phyloP scores from a whole-genome alignment of 2,329 filamentous ascomycete genomes.

The Aspergillus ochraceus region DNA sequence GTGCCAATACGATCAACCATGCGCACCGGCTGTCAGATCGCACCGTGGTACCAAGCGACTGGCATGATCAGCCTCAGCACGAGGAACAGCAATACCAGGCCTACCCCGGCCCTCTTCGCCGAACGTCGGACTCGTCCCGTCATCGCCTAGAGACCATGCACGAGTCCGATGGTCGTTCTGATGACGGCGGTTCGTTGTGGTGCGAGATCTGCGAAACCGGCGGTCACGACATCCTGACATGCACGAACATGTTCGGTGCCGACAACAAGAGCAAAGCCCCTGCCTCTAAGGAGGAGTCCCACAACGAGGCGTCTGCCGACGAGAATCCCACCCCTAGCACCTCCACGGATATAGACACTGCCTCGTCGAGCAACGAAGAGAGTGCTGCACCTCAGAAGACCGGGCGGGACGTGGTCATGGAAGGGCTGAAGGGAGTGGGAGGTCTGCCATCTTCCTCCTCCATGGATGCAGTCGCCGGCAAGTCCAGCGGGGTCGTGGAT shows the following conservation, averaged over 20 bases:
- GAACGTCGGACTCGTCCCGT: conserved; percentile 27
- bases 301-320: conserved; percentile 13
- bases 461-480: conserved; percentile 69
- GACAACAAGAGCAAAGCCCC: conserved; percentile 22
- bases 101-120: conserved; percentile 28
- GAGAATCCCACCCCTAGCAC: conserved; percentile 19
- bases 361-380: conserved; percentile 15
- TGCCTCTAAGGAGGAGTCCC: conserved; percentile 12
- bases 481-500: conserved; percentile 75
- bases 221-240: conserved; percentile 91
- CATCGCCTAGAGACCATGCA: conserved; percentile 41
- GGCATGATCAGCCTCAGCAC: conserved; percentile 34
- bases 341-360: conserved; percentile 14
- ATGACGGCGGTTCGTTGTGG: conserved; percentile 75
- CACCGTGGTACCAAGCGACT: conserved; percentile 44
- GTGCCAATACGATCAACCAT: conserved; percentile 30
- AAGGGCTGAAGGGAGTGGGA: conserved; percentile 44
- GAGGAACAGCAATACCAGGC: conserved; percentile 23
- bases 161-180: conserved; percentile 56
- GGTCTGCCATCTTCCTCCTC: conserved; percentile 33
- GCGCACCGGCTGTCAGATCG: conserved; percentile 43
- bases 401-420: conserved; percentile 42
- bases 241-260: conserved; percentile 79
- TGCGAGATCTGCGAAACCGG: conserved; percentile 94
- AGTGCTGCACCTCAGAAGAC: conserved; percentile 35